Base-by-base conservation (phyloP, 2,329 filamentous ascomycete species). In the Diaporthe australafricana region DNA sequence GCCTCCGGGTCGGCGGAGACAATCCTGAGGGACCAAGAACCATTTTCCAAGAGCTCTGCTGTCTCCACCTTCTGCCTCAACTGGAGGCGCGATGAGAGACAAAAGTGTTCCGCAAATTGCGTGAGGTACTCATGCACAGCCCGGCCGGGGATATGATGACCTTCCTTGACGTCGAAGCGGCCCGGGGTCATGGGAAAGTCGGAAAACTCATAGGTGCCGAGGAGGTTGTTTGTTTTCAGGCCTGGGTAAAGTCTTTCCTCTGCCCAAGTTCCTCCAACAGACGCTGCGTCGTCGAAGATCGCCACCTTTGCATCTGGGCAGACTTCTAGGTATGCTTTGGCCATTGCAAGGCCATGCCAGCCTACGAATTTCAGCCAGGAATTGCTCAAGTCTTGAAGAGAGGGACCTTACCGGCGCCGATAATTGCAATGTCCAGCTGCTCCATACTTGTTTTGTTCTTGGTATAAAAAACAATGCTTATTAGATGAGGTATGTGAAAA, bases 181-280 rank as follows among this genome's bases (percentile, higher is more conserved):
- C 85, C 85, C 12, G 82, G 80, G 73, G 86, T 84, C 90, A 95
- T 92, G 22, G 92, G 91, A 72, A 93, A 94, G 76, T 94, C 93
- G 0, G 89, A 89, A 77, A 88, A 94, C 79, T 95, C 92, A 75
- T 91, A 94, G 0, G 90, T 92, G 2, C 93, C 92, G 17, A 91
- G 79, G 78, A 94, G 87, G 77, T 95, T 95, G 81, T 96, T 95
- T 67, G 89, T 90, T 77, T 90, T 92, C 57, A 96, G 85, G 1
- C 89, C 90, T 0, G 90, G 88, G 78, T 95, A 92, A 0, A 94
- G 81, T 1, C 92, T 87, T 47, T 92, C 83, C 70, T 89, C 84
- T 7, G 90, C 88, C 93, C 92, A 95, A 9, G 45, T 50, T 25
- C 62, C 45, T 12, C 62, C 62, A 8, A 22, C 12, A 25, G 62